Conservation (phyloP, 2,329 filamentous ascomycete species). For the Alternaria arbusti region DNA sequence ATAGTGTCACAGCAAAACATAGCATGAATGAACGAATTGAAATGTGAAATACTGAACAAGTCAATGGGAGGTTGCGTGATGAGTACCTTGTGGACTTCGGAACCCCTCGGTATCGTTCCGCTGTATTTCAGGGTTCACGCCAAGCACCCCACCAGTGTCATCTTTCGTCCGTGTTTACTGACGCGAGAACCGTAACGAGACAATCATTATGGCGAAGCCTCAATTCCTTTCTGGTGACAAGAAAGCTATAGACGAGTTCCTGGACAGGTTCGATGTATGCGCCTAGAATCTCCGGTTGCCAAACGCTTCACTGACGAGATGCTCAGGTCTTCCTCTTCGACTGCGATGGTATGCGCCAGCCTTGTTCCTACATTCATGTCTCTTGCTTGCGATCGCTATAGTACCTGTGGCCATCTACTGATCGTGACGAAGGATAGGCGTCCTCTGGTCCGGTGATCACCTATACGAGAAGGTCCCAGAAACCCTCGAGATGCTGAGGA, state of each 20-base stretch:
- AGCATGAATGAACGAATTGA: neutral
- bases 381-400: neutral
- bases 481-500: conserved; percentile 81
- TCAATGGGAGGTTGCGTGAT: neutral
- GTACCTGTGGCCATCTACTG: conserved; percentile 23
- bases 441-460: conserved; percentile 95
- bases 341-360: conserved; percentile 77
- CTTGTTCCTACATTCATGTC: conserved; percentile 11
- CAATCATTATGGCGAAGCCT: conserved; percentile 40
- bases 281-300: neutral
- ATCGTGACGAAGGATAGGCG: conserved; percentile 68
- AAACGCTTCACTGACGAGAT: conserved; percentile 24
- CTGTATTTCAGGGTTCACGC: conserved; percentile 25
- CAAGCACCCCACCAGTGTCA: conserved; percentile 38
- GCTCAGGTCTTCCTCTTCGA: conserved; percentile 88
- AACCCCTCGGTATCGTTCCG: conserved; percentile 13
- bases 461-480: conserved; percentile 85
- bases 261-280: conserved; percentile 90
- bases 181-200: conserved; percentile 1
- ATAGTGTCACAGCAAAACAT: neutral
- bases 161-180: conserved; percentile 7
- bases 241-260: conserved; percentile 78
- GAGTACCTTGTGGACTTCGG: conserved; percentile 6
- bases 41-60: neutral
- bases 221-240: conserved; percentile 79